Base-by-base conservation (phyloP, 805 yeast species). In the Jamesozyma piceae region DNA sequence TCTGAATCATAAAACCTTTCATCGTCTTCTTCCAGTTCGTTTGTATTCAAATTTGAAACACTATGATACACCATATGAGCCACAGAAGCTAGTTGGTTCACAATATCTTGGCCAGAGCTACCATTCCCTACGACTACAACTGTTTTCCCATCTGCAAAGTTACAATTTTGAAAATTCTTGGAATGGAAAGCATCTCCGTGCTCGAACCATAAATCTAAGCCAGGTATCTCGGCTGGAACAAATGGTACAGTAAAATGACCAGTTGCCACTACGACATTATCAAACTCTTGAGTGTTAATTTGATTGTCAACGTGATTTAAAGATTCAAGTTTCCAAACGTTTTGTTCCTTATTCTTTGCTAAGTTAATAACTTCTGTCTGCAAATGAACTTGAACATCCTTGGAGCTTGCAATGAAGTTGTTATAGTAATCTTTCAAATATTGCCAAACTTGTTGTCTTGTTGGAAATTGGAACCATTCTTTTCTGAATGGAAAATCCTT, bases 401-500 rank as follows among this genome's bases (percentile, higher is more conserved):
- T 60, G 2, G 48, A 37, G 6, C 53, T 57, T 35, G 44, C 46
- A 32, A 59, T 47, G 34, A 53, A 55, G 5, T 24, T 38, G 21
- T 65, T 57, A 28, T 76, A 64, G 53, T 82, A 87, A n/a, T 63
- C 49, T 36, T 69, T 63, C 46, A 88, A 58, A 58, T 88, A 88
- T 21, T 70, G 53, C 35, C 71, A 66, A 6, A 88, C 88, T 39
- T 80, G 80, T 1, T 59, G 45, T 48, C 90, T 72, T 13, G 64
- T 62, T 1, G 89, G 84, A 53, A 78, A 88, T 13, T 64, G 55
- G 10, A 75, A 76, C 8, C 68, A 56, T 3, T 63, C 58, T 5
- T 58, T 60, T 2, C 71, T 71, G 51, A 77, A 80, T 13, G 77
- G 77, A 26, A 61, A 60, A 37, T 67, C 73, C 35, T 71, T 69